These are phyloP conservation scores for Pseudoscleropodium purum DNA, from an alignment of 225 moss, liverwort and hornwort species.

Conservation along the genomic window DNA sequence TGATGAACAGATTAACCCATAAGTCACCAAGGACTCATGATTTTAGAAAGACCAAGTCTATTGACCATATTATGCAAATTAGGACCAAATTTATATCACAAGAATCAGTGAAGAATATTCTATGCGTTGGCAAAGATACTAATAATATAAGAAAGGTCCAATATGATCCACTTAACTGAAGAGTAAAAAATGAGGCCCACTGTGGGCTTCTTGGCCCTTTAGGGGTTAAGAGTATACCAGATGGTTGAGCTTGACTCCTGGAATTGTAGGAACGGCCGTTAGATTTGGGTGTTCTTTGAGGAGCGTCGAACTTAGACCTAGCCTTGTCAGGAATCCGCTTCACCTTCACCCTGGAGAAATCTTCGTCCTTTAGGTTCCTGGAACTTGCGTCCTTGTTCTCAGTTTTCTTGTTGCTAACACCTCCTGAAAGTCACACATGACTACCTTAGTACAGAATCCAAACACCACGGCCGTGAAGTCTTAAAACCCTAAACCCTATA, in stretches of 20 bases:
- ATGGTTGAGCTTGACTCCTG: background rate
- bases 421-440: constrained; percentile 4
- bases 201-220: background rate
- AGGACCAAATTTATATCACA: background rate
- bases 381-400: background rate
- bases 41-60: background rate
- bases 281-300: background rate
- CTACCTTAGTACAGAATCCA: background rate
- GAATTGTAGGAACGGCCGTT: constrained; percentile 14
- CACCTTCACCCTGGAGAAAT: background rate
- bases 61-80: background rate
- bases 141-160: background rate
- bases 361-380: background rate
- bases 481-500: constrained; percentile 31
- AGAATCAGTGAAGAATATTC: background rate
- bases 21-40: background rate
- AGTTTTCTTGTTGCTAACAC: background rate
- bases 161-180: background rate
- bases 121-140: background rate
- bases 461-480: background rate
- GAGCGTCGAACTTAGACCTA: background rate
- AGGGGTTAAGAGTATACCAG: constrained; percentile 7
- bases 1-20: background rate
- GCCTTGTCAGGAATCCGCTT: constrained; percentile 3
- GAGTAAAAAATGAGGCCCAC: background rate